Conservation (phyloP, 257 asterid genomes). For the Buddleja alternifolia region DNA sequence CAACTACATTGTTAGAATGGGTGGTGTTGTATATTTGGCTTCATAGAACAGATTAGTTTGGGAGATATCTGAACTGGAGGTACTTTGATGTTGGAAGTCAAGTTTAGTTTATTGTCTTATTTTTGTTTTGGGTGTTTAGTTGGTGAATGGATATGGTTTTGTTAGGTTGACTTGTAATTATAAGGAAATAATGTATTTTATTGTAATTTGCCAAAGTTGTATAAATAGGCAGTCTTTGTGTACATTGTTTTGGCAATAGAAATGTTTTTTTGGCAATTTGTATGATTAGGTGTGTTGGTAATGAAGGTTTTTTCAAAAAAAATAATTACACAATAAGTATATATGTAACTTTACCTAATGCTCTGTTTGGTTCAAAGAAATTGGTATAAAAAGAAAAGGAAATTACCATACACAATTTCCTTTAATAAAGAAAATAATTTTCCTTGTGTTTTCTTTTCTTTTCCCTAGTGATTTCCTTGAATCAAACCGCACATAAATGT, state of each 20-base stretch:
- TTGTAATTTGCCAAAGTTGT: slow-evolving; percentile 34
- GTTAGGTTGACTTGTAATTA: slow-evolving; percentile 35
- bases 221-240: slow-evolving; percentile 37
- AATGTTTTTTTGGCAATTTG: not conserved
- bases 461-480: no score
- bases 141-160: slow-evolving; percentile 26
- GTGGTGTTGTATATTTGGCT: slow-evolving; percentile 37
- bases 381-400: no score
- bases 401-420: no score
- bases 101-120: slow-evolving; percentile 15
- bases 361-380: no score
- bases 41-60: slow-evolving; percentile 23
- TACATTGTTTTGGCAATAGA: slow-evolving; percentile 26
- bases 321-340: no score
- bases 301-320: no score
- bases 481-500: no score
- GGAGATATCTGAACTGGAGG: slow-evolving; percentile 10
- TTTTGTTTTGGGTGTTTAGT: slow-evolving; percentile 26
- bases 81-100: slow-evolving; percentile 25
- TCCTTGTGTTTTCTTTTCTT: no score
- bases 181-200: slow-evolving; percentile 18
- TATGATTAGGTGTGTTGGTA: no score
- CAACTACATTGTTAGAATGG: not conserved
- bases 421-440: no score
- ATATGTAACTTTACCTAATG: no score